These are phyloP conservation scores for Penicillium psychrofluorescens DNA, from an alignment of 495 filamentous ascomycete genomes.

Conservation along the genomic window DNA sequence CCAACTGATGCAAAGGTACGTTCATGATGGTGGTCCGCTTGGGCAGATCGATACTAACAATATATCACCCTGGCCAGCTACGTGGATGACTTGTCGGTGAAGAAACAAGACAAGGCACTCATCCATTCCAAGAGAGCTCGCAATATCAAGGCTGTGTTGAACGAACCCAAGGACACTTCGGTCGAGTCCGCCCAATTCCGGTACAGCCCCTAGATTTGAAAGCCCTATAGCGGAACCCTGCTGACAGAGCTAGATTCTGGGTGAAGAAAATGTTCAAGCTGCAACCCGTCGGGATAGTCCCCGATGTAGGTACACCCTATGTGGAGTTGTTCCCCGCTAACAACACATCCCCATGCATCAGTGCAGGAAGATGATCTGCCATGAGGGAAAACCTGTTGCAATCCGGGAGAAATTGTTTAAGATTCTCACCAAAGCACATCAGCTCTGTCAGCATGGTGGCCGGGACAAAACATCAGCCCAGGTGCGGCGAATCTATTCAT, in stretches of 20 bases:
- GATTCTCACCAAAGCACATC: slow-evolving; percentile 49
- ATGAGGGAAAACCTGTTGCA: slow-evolving; percentile 55
- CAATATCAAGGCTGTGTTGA: slow-evolving; percentile 46
- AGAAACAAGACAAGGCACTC: slow-evolving; percentile 54
- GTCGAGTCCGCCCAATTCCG: slow-evolving; percentile 52
- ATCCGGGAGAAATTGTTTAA: slow-evolving; percentile 52
- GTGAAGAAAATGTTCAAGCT: slow-evolving; percentile 57
- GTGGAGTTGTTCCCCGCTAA: too few relatives aligned
- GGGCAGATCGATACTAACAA: not conserved
- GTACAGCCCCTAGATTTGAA: slow-evolving; percentile 14
- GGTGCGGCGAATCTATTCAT: slow-evolving; percentile 50
- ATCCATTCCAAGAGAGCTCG: slow-evolving; percentile 48
- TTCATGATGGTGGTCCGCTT: not conserved
- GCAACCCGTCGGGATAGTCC: slow-evolving; percentile 27
- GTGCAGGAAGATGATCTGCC: slow-evolving; percentile 44
- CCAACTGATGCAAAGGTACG: slow-evolving; percentile 46
- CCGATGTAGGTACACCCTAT: slow-evolving; percentile 21
- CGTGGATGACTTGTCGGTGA: slow-evolving; percentile 44
- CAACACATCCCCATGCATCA: not conserved
- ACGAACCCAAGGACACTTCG: slow-evolving; percentile 50
- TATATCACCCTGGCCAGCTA: slow-evolving; percentile 22
- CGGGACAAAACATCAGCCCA: slow-evolving; percentile 53
- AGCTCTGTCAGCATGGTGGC: slow-evolving; percentile 53
- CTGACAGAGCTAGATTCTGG: slow-evolving; percentile 43
- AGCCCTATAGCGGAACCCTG: not conserved